Conservation (phyloP, 371 early-diverging fungal genomes). For the Mortierella sp. region DNA sequence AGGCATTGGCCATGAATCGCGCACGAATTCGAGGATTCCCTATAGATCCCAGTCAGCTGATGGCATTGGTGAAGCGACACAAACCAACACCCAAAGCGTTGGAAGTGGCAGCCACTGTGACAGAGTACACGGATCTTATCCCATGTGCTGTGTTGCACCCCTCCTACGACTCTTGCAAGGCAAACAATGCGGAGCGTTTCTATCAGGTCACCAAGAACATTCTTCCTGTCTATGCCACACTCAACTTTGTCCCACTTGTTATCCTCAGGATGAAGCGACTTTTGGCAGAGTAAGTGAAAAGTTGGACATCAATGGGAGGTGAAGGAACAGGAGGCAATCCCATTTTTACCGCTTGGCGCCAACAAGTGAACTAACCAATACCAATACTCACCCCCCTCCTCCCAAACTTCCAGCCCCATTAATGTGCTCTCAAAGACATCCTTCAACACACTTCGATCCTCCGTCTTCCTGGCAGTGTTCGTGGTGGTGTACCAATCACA, state of each 20-base stretch:
- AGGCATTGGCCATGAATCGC: constrained; percentile 62
- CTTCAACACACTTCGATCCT: constrained; percentile 67
- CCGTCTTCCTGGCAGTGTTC: constrained; percentile 71
- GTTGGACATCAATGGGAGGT: too few relatives aligned
- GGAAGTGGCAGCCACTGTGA: constrained; percentile 41
- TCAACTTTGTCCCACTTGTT: constrained; percentile 77
- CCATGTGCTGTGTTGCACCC: constrained; percentile 73
- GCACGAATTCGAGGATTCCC: constrained; percentile 62
- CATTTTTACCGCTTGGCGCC: too few relatives aligned
- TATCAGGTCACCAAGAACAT: constrained; percentile 64
- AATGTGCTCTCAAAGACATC: constrained; percentile 60
- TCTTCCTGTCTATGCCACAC: constrained; percentile 74
- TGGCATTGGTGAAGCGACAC: constrained; percentile 54
- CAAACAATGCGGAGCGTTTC: constrained; percentile 60
- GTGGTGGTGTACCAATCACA: constrained; percentile 68
- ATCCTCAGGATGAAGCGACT: constrained; percentile 66
- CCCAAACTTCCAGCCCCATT: constrained; percentile 59
- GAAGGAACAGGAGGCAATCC: too few relatives aligned
- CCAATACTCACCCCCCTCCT: background rate
- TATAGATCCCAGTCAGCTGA: constrained; percentile 56
- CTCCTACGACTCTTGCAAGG: constrained; percentile 64
- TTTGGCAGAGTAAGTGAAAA: constrained; percentile 60
- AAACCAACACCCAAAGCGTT: constrained; percentile 61
- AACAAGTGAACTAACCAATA: too few relatives aligned
- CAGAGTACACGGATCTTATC: constrained; percentile 11